These are phyloP conservation scores for Teratosphaeria zuluensis DNA, from an alignment of 2,329 filamentous ascomycete species.

Conservation along the genomic window DNA sequence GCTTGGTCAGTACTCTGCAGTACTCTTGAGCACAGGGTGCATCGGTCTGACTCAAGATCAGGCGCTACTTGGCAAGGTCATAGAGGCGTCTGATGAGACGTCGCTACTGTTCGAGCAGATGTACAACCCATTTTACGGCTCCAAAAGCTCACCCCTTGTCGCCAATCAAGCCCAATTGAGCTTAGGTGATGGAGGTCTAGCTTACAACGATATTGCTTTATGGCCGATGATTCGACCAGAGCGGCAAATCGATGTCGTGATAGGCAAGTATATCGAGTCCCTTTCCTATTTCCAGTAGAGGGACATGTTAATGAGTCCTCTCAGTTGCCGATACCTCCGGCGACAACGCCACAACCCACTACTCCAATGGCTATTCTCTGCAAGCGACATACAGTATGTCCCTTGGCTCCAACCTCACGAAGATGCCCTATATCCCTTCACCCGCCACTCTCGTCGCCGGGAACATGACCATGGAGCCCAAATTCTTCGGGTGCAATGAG, in stretches of 20 bases:
- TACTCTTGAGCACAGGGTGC: background rate
- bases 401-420: background rate
- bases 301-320: background rate
- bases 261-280: background rate
- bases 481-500: slow-evolving; percentile 3
- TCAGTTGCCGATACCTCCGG: background rate
- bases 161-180: background rate
- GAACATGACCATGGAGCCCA: background rate
- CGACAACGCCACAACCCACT: background rate
- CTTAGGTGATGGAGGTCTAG: background rate
- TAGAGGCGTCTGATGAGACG: background rate
- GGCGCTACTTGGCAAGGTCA: background rate
- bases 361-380: background rate
- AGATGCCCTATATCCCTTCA: slow-evolving; percentile 2
- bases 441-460: background rate
- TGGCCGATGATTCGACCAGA: background rate
- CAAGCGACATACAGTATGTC: background rate
- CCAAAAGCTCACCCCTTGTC: background rate
- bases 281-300: background rate
- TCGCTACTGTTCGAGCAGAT: background rate
- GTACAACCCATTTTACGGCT: background rate
- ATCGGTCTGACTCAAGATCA: background rate
- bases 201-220: background rate
- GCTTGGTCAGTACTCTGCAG: background rate
- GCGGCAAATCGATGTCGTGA: background rate